Evolutionary conservation across 331 rosid species (phyloP).

Genomic region (Quercus phellos): DNA sequence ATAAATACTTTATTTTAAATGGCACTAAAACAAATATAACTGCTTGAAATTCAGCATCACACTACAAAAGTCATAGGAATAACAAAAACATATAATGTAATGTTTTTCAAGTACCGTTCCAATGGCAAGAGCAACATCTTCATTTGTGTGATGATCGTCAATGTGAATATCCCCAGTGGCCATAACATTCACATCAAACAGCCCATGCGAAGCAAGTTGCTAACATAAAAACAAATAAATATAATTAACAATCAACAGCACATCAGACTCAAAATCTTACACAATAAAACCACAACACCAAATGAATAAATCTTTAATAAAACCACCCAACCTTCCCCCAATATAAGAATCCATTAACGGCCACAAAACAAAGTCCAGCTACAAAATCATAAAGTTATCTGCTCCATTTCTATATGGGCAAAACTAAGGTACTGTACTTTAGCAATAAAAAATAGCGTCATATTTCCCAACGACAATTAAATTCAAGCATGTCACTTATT

Average conservation of each 20-base stretch:
- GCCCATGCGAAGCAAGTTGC: conserved; percentile 99
- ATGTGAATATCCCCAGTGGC: conserved; percentile 86
- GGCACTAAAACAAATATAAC: not conserved
- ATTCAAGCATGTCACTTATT: no score
- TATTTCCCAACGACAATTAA: no score
- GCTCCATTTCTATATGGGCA: no score
- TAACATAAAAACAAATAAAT: conserved; percentile 33
- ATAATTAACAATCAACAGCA: not conserved
- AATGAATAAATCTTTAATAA: not conserved
- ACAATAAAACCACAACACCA: not conserved
- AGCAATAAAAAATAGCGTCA: no score
- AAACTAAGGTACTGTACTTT: no score
- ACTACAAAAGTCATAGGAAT: not conserved
- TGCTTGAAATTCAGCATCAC: conserved; percentile 5
- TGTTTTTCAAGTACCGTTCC: conserved; percentile 68
- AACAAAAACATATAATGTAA: conserved; percentile 15
- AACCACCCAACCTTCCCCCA: no score
- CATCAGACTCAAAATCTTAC: not conserved
- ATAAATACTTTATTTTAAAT: not conserved
- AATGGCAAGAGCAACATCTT: conserved; percentile 90
- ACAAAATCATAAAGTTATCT: no score
- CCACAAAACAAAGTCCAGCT: no score
- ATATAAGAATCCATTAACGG: no score
- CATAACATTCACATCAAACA: conserved; percentile 78
- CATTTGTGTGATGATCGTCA: conserved; percentile 95